Evolutionary conservation across 768 basidiomycete genomes (phyloP).

Genomic region (Udeniomyces megalosporus): DNA sequence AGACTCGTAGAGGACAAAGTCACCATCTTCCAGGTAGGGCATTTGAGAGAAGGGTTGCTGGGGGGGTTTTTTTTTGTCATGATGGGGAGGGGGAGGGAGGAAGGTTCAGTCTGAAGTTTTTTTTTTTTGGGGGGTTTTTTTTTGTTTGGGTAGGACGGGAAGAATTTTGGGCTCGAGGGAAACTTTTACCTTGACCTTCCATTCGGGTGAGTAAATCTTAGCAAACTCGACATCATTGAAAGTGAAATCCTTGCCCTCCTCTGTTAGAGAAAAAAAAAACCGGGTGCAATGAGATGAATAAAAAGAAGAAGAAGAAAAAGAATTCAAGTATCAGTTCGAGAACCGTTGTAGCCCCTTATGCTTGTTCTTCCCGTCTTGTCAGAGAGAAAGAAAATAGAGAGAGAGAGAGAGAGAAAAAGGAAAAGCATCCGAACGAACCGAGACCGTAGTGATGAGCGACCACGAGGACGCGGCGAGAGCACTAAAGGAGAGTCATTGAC

Average conservation of each 20-base stretch:
- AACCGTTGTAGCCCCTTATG: no score
- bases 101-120: no score
- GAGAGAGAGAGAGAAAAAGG: background rate
- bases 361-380: no score
- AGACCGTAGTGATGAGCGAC: no score
- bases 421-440: background rate
- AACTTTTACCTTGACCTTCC: no score
- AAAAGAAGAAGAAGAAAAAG: background rate
- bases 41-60: conserved; percentile 57
- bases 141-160: no score
- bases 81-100: no score
- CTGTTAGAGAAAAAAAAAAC: conserved; percentile 1
- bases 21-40: conserved; percentile 47
- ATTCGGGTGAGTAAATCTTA: conserved; percentile 21
- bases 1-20: conserved; percentile 40
- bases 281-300: background rate
- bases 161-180: no score
- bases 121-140: no score
- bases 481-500: background rate
- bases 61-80: no score
- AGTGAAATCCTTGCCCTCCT: background rate
- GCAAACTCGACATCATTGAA: background rate
- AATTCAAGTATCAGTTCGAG: no score
- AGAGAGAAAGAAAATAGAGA: background rate
- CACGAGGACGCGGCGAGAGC: no score